Base-by-base conservation (phyloP, 1,284 basidiomycete genomes). In the Melanopsichium pennsylvanicum region DNA sequence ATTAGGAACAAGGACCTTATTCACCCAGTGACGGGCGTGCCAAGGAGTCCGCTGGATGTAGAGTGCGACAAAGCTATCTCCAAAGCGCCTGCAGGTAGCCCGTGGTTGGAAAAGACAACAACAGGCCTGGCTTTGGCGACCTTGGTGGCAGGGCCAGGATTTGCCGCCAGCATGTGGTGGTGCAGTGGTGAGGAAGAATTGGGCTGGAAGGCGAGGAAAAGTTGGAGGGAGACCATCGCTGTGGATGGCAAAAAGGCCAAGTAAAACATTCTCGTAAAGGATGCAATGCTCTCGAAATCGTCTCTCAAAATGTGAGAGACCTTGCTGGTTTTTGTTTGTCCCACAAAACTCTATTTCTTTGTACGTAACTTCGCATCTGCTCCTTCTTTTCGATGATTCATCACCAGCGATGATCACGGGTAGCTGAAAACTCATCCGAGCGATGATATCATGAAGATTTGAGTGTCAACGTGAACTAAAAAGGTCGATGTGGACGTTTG, bases 121-220 rank as follows among this genome's bases (percentile, higher is more conserved):
- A 25, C 19, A 1, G 70, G 70, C 0, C 44, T 69, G 18, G n/a
- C 60, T 2, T 7, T 54, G 12, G 70, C 58, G 4, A 32, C 41
- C 4, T 23, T 72, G 29, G 47, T 59, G 3, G 70, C 39, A 15
- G 70, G 70, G 0, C 70, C 70, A 6, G 70, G 70, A 0, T 59
- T 69, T 35, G 70, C 70, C 0, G 70, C 70, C 0, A 57, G 64
- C 42, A 62, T 72, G 55, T 72, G 70, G 70, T 72, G 70, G 70
- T 62, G 62, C 61, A 55, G 61, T 36, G 70, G 70, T 16, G 70
- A 72, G 44, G 70, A 72, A 37, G 70, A 72, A 47, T 21, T 62
- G 11, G 70, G 70, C 1, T 72, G 70, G 70, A 69, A 70, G 55
- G 61, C 66, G 7, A 42, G 70, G n/a, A 69, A 61, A 48, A 50